Conservation (phyloP, 768 basidiomycete species). For the Phaeotremella fagi region DNA sequence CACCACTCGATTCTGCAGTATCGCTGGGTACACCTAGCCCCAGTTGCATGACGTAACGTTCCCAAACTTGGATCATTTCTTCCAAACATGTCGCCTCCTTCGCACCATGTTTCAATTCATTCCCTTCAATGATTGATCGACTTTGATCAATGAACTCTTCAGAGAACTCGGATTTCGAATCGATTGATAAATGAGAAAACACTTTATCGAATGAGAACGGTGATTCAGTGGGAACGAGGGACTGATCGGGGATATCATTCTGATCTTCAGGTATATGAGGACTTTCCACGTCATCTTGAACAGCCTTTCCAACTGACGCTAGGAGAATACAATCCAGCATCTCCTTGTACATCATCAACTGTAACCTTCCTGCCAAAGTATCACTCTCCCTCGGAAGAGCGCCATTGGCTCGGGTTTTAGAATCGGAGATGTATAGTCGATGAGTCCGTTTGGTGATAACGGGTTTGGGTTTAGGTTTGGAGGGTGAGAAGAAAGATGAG, state of each 20-base stretch:
- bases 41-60: conserved; percentile 28
- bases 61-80: conserved; percentile 37
- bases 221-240: conserved; percentile 18
- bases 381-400: conserved; percentile 45
- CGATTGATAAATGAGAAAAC: conserved; percentile 36
- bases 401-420: conserved; percentile 45
- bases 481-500: conserved; percentile 25
- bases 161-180: conserved; percentile 29
- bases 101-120: conserved; percentile 26
- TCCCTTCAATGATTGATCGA: conserved; percentile 36
- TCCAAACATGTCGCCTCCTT: conserved; percentile 20
- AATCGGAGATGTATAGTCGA: conserved; percentile 46
- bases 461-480: conserved; percentile 9
- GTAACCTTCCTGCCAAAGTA: conserved; percentile 42
- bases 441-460: conserved; percentile 21
- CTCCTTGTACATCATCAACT: conserved; percentile 50
- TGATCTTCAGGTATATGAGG: no score
- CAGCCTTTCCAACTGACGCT: not conserved
- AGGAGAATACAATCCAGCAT: conserved; percentile 42
- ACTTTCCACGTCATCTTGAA: not conserved
- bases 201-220: conserved; percentile 29
- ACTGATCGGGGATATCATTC: not conserved
- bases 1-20: not conserved
- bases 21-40: conserved; percentile 31
- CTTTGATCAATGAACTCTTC: conserved; percentile 39